These are phyloP conservation scores for Lasiodiplodia theobromae DNA, from an alignment of 2,329 filamentous ascomycete species.

Conservation along the genomic window DNA sequence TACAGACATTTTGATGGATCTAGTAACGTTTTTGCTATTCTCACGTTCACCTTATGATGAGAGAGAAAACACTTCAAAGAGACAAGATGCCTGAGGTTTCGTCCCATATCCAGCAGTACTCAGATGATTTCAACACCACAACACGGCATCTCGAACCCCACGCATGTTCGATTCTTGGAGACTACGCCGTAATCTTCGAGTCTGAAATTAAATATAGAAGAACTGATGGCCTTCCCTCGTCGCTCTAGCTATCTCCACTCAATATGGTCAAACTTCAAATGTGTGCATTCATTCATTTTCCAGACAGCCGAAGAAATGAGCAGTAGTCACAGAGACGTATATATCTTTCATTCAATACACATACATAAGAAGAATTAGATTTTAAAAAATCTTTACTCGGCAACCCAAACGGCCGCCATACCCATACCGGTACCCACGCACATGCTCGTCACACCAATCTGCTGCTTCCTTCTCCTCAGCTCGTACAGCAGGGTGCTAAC, in stretches of 20 bases:
- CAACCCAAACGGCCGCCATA: slow-evolving; percentile 96
- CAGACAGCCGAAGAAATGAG: neutral
- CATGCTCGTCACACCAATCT: slow-evolving; percentile 93
- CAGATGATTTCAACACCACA: too few relatives aligned
- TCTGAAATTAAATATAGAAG: too few relatives aligned
- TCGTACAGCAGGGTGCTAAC: slow-evolving; percentile 92
- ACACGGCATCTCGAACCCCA: too few relatives aligned
- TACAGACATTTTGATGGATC: too few relatives aligned
- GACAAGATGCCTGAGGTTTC: too few relatives aligned
- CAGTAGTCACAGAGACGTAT: neutral
- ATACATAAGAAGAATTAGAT: neutral
- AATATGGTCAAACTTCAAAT: neutral
- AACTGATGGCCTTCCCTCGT: too few relatives aligned
- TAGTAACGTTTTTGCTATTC: too few relatives aligned
- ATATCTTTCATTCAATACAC: slow-evolving; percentile 5
- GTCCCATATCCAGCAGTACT: too few relatives aligned
- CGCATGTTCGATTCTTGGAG: too few relatives aligned
- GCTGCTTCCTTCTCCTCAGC: slow-evolving; percentile 81
- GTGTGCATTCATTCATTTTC: neutral
- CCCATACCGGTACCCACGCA: slow-evolving; percentile 97
- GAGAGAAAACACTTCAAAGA: too few relatives aligned
- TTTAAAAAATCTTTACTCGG: slow-evolving; percentile 67
- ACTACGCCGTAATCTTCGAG: too few relatives aligned
- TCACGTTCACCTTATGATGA: too few relatives aligned
- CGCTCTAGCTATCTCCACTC: neutral